phyloP scores from a whole-genome alignment of 1,284 basidiomycete species.

The Cutaneotrichosporon spelunceum region DNA sequence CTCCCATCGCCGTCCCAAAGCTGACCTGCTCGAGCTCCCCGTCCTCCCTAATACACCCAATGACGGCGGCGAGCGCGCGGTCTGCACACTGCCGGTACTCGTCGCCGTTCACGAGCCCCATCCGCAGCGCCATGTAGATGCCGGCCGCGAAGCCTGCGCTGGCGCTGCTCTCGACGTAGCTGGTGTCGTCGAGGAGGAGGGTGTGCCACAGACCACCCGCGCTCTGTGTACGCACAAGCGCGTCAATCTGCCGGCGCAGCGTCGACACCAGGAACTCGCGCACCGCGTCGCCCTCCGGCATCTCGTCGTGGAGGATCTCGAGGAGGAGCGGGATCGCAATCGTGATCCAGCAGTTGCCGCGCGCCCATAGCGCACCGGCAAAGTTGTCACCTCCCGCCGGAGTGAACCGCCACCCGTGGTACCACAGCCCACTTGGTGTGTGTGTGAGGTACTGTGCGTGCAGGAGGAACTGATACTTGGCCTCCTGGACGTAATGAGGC shows the following conservation, averaged over 20 bases:
- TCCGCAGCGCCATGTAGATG: conserved; percentile 59
- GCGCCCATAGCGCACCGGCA: conserved; percentile 60
- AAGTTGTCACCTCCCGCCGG: conserved; percentile 50
- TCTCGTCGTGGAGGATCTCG: conserved; percentile 52
- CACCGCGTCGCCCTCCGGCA: conserved; percentile 54
- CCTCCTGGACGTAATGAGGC: conserved; percentile 59
- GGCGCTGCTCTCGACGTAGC: conserved; percentile 61
- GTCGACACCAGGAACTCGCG: conserved; percentile 56
- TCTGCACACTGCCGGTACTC: conserved; percentile 55
- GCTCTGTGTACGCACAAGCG: conserved; percentile 58
- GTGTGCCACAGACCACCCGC: conserved; percentile 63
- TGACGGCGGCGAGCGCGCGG: conserved; percentile 58
- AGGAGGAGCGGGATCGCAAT: conserved; percentile 64
- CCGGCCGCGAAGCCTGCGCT: conserved; percentile 64
- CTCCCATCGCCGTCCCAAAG: conserved; percentile 62
- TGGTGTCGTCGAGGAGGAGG: conserved; percentile 59
- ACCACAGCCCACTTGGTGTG: conserved; percentile 36
- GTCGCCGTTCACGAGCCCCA: conserved; percentile 48
- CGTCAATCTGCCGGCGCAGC: conserved; percentile 59
- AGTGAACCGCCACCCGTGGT: conserved; percentile 50
- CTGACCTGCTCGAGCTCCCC: conserved; percentile 60
- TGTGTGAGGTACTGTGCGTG: conserved; percentile 40
- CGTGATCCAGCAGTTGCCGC: conserved; percentile 66
- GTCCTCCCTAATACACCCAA: conserved; percentile 57
- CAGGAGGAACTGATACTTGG: conserved; percentile 39